Conservation (phyloP, 192 early-diverging fungal species). For the Jimgerdemannia flammicorona region DNA sequence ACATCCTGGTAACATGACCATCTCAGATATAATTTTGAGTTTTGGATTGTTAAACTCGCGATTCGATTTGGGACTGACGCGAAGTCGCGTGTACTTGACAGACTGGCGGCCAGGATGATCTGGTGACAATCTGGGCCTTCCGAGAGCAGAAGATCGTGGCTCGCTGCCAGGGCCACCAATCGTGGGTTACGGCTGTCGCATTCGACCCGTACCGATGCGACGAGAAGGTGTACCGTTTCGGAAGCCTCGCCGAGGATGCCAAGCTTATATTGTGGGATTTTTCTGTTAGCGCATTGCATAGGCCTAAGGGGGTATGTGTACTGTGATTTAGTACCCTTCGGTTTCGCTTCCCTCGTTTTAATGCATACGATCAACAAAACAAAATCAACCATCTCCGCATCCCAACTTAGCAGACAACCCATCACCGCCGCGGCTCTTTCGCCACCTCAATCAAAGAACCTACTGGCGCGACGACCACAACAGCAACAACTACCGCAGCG, state of each 20-base stretch:
- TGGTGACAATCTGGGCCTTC: conserved; percentile 87
- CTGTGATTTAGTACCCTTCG: not conserved
- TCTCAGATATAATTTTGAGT: too few relatives aligned
- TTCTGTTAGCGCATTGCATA: conserved; percentile 67
- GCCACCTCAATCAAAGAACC: not conserved
- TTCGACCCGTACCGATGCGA: conserved; percentile 84
- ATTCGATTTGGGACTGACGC: conserved; percentile 28
- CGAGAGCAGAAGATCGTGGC: conserved; percentile 73
- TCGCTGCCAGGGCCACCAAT: conserved; percentile 87
- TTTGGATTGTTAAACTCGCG: not conserved
- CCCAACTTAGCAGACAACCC: not conserved
- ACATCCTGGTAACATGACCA: conserved; percentile 47
- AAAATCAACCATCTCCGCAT: not conserved
- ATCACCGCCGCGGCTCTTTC: conserved; percentile 3
- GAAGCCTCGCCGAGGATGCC: conserved; percentile 88
- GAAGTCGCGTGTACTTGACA: conserved; percentile 5
- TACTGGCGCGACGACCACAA: not conserved
- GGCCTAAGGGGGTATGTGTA: conserved; percentile 62
- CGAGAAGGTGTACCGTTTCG: conserved; percentile 80
- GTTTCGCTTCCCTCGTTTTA: not conserved
- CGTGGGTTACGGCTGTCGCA: conserved; percentile 76
- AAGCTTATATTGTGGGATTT: conserved; percentile 94
- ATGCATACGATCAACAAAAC: not conserved
- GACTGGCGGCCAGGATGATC: conserved; percentile 91
- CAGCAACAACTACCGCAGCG: not conserved